These are phyloP conservation scores for Calamus simplicifolius DNA, from an alignment of 176 grass and related monocot species.

Conservation along the genomic window DNA sequence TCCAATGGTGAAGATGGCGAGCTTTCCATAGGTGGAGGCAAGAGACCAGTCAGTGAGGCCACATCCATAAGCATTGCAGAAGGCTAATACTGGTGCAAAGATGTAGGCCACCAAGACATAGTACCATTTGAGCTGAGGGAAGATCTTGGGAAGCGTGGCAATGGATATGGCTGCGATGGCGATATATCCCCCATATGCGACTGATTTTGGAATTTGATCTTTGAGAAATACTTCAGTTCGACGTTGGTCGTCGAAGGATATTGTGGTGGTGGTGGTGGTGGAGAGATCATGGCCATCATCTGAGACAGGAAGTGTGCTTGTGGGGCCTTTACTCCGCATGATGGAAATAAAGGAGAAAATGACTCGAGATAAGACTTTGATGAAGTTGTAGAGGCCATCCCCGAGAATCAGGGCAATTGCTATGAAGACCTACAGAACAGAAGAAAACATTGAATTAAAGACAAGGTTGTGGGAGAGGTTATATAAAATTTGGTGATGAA, in stretches of 20 bases:
- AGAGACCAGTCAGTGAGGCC: conserved; percentile 59
- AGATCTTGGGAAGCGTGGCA: conserved; percentile 12
- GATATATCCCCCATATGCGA: conserved; percentile 20
- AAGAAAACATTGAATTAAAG: conserved; percentile 5
- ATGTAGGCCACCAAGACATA: conserved; percentile 21
- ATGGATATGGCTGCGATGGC: background rate
- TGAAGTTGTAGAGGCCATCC: conserved; percentile 10
- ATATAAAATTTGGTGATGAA: conserved; percentile 12
- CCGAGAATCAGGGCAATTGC: conserved; percentile 1
- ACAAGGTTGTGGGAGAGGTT: conserved; percentile 13
- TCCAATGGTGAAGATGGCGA: conserved; percentile 30
- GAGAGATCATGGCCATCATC: conserved; percentile 2
- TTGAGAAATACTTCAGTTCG: conserved; percentile 34
- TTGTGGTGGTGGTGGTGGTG: no score
- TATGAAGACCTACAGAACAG: conserved; percentile 7
- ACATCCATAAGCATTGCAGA: conserved; percentile 37
- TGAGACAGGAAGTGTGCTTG: background rate
- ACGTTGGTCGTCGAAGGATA: conserved; percentile 45
- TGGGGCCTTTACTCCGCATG: background rate
- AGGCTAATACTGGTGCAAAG: conserved; percentile 13
- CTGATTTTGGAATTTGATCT: conserved; percentile 1
- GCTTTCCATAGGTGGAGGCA: conserved; percentile 40
- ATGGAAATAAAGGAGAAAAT: background rate
- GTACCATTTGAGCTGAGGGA: conserved; percentile 36
- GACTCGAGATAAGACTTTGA: background rate